Evolutionary conservation across 345 rosid genomes (phyloP).

Genomic region (Crucihimalaya himalaica): DNA sequence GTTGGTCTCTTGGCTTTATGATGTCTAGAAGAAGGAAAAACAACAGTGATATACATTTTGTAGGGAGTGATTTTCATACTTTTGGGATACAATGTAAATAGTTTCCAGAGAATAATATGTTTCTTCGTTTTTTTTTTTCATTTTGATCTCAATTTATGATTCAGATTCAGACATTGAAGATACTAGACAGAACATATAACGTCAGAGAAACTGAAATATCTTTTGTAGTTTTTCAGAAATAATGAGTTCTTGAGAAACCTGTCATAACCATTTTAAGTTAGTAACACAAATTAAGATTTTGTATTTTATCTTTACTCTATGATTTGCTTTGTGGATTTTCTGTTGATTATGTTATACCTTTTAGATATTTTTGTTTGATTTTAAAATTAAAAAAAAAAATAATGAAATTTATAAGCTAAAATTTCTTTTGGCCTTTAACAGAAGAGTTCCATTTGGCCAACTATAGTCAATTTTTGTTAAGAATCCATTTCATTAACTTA

Average conservation of each 20-base stretch:
- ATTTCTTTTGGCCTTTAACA: conserved; percentile 5
- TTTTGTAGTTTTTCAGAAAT: conserved; percentile 2
- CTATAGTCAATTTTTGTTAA: conserved; percentile 30
- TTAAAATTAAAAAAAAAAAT: too few relatives aligned
- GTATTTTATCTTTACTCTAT: background rate
- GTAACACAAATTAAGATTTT: background rate
- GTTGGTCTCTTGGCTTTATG: conserved; percentile 71
- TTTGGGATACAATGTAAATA: conserved; percentile 38
- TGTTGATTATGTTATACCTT: conserved; percentile 3
- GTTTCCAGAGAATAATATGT: conserved; percentile 33
- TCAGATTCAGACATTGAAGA: conserved; percentile 25
- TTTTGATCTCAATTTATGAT: background rate
- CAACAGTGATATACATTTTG: conserved; percentile 9
- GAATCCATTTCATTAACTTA: conserved; percentile 2
- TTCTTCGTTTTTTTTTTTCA: conserved; percentile 16
- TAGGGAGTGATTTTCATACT: conserved; percentile 27
- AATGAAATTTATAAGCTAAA: background rate
- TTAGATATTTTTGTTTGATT: background rate
- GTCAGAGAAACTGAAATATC: background rate
- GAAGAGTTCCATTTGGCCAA: conserved; percentile 27
- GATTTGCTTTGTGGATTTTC: conserved; percentile 9
- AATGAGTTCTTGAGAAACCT: background rate
- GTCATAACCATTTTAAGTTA: conserved; percentile 3
- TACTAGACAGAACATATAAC: background rate
- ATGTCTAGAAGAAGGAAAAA: conserved; percentile 13